Conservation (phyloP, 2,329 filamentous ascomycete species). For the Aspergillus costaricaensis region DNA sequence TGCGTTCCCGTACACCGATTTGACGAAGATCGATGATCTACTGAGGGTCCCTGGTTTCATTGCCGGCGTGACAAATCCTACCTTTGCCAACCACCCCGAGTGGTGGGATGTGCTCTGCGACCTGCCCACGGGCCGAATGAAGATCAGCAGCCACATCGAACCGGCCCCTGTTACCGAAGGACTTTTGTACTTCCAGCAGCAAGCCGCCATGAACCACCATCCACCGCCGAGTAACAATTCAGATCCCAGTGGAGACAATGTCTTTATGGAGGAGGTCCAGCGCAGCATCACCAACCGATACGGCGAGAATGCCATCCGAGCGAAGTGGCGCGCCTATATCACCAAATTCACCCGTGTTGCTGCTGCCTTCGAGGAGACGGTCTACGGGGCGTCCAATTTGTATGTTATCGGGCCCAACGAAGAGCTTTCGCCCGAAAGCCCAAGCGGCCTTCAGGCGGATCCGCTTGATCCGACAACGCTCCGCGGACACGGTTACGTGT, state of each 20-base stretch:
- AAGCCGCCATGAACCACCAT: conserved; percentile 41
- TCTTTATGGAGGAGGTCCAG: conserved; percentile 85
- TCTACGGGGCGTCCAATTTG: conserved; percentile 89
- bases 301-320: conserved; percentile 84
- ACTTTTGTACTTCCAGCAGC: conserved; percentile 81
- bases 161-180: conserved; percentile 79
- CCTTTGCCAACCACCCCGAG: conserved; percentile 89
- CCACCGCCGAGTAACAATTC: conserved; percentile 32
- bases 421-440: conserved; percentile 54
- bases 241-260: conserved; percentile 81
- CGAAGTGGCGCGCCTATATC: conserved; percentile 95
- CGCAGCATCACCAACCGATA: conserved; percentile 81
- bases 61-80: conserved; percentile 94
- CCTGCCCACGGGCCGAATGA: conserved; percentile 85
- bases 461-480: conserved; percentile 54
- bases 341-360: conserved; percentile 88
- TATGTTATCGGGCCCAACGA: conserved; percentile 77
- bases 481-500: conserved; percentile 90
- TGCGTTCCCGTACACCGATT: conserved; percentile 95
- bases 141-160: conserved; percentile 89
- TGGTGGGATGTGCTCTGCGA: conserved; percentile 99
- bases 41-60: conserved; percentile 97
- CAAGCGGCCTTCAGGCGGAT: conserved; percentile 41
- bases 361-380: conserved; percentile 90
- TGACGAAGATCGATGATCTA: conserved; percentile 96